These are phyloP conservation scores for Ophiostoma sp. DNA, from an alignment of 2,329 filamentous ascomycete genomes.

Conservation along the genomic window DNA sequence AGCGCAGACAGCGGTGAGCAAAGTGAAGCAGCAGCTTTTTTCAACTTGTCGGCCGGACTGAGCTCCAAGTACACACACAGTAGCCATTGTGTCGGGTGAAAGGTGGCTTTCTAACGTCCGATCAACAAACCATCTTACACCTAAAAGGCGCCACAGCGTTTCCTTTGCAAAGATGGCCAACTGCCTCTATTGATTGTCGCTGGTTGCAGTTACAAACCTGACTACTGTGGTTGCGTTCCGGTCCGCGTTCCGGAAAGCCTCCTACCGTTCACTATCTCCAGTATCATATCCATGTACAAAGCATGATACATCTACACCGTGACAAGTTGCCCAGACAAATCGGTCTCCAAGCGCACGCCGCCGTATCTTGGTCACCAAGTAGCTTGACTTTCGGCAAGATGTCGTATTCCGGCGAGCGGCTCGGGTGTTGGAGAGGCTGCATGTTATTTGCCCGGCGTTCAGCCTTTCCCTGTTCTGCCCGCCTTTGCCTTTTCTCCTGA, in stretches of 20 bases:
- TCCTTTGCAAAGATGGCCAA: background rate
- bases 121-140: background rate
- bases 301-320: background rate
- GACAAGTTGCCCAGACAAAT: too few relatives aligned
- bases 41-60: background rate
- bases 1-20: slow-evolving; percentile 12
- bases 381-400: slow-evolving; percentile 11
- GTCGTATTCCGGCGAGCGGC: slow-evolving; percentile 16
- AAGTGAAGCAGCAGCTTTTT: background rate
- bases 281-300: background rate
- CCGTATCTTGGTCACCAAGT: background rate
- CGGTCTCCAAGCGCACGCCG: background rate
- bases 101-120: background rate
- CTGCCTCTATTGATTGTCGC: background rate
- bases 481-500: background rate
- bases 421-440: slow-evolving; percentile 15
- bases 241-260: background rate
- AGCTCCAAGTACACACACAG: too few relatives aligned
- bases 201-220: background rate
- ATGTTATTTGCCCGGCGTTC: background rate
- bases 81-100: background rate
- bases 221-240: background rate
- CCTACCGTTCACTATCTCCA: background rate
- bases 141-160: background rate
- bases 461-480: background rate